Conservation (phyloP, 1,284 basidiomycete species). For the Ceratobasidium papillatum region DNA sequence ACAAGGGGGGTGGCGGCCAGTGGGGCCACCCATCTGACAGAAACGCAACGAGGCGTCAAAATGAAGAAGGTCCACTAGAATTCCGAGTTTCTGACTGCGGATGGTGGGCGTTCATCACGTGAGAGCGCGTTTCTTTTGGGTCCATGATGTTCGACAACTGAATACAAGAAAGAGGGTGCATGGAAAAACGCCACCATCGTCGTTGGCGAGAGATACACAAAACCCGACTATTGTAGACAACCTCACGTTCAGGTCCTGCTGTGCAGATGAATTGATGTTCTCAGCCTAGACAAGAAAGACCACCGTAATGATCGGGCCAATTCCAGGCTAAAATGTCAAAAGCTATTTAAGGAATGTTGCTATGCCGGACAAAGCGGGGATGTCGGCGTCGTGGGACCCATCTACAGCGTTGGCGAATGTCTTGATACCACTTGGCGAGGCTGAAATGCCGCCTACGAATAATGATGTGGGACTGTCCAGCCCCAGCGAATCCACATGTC, state of each 20-base stretch:
- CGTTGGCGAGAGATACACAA: too few relatives aligned
- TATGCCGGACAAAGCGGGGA: slow-evolving; percentile 23
- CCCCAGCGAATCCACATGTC: slow-evolving; percentile 13
- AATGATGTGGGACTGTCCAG: not conserved
- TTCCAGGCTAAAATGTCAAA: not conserved
- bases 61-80: too few relatives aligned
- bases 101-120: too few relatives aligned
- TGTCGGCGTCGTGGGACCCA: not conserved
- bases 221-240: too few relatives aligned
- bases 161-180: too few relatives aligned
- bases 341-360: slow-evolving; percentile 13
- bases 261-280: not conserved
- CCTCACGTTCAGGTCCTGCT: not conserved
- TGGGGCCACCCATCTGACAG: too few relatives aligned
- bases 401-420: not conserved
- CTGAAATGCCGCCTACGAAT: not conserved
- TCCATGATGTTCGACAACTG: too few relatives aligned
- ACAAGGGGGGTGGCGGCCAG: not conserved
- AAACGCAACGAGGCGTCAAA: not conserved
- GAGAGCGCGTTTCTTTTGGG: too few relatives aligned
- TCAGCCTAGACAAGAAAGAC: not conserved
- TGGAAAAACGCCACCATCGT: too few relatives aligned
- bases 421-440: not conserved
- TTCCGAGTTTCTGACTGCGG: too few relatives aligned
- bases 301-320: not conserved